Conservation (phyloP, 768 basidiomycete genomes). For the Mycena haematopus region DNA sequence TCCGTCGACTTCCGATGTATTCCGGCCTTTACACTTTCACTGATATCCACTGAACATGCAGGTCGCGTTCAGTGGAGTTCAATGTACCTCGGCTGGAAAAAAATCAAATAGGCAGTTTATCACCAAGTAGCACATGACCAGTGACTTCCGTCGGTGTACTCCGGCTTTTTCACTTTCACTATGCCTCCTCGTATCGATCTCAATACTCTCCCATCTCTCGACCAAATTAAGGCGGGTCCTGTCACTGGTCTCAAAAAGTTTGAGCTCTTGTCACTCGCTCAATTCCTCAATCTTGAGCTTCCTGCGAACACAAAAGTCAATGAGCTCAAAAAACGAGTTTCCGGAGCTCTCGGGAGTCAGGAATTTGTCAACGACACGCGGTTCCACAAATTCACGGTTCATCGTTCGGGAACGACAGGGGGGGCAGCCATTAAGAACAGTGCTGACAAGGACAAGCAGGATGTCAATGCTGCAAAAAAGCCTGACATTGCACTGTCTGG, state of each 20-base stretch:
- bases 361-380: background rate
- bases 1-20: background rate
- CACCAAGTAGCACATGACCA: slow-evolving; percentile 1
- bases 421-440: slow-evolving; percentile 1
- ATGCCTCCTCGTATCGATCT: slow-evolving; percentile 3
- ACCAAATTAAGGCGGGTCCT: background rate
- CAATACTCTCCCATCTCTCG: background rate
- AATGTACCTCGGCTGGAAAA: no score
- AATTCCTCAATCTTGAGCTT: background rate
- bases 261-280: background rate
- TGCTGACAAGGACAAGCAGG: slow-evolving; percentile 8
- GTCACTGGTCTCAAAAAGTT: background rate
- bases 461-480: background rate
- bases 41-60: no score
- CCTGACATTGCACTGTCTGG: background rate
- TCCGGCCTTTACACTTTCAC: background rate
- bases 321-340: background rate
- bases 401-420: background rate
- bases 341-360: background rate
- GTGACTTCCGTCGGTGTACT: background rate
- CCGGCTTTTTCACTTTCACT: background rate
- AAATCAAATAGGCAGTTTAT: no score
- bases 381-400: background rate
- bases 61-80: no score
- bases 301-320: background rate